These are phyloP conservation scores for Pugionium dolabratum DNA, from an alignment of 345 rosid genomes.

Conservation along the genomic window DNA sequence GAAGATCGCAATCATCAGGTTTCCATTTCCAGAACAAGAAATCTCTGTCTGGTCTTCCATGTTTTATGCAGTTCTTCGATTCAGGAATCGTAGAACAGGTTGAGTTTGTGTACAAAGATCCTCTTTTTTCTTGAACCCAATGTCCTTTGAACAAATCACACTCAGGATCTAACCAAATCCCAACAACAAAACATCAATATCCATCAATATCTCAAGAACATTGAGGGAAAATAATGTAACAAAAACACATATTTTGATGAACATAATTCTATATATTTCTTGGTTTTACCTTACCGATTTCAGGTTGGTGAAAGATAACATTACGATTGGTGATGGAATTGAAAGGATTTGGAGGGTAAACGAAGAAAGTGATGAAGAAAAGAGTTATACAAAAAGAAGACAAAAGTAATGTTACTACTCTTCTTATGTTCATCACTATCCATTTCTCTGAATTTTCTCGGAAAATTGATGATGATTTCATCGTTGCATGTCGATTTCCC, in stretches of 20 bases:
- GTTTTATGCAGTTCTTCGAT: constrained; percentile 68
- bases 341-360: constrained; percentile 58
- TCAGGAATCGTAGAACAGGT: constrained; percentile 71
- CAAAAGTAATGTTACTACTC: constrained; percentile 48
- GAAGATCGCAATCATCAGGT: constrained; percentile 69
- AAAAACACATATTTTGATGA: no score
- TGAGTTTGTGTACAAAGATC: constrained; percentile 58
- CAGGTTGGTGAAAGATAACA: constrained; percentile 28
- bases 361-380: constrained; percentile 53
- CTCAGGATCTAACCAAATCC: constrained; percentile 33
- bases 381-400: constrained; percentile 50
- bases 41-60: constrained; percentile 65
- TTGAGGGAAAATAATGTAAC: no score
- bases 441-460: constrained; percentile 39
- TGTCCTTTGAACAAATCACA: constrained; percentile 69
- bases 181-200: constrained; percentile 15
- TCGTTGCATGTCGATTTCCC: constrained; percentile 43
- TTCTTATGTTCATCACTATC: constrained; percentile 37
- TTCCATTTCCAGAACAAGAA: constrained; percentile 94
- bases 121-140: constrained; percentile 63
- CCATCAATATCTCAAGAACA: constrained; percentile 1
- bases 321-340: constrained; percentile 38
- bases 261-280: neutral
- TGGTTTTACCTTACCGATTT: constrained; percentile 39
- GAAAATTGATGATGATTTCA: constrained; percentile 39